A percentile compares a stretch with the other conserved stretches of the same genome.
These are phyloP conservation scores for Capsicum baccatum DNA, from an alignment of 257 asterid species.

Conservation along the genomic window DNA sequence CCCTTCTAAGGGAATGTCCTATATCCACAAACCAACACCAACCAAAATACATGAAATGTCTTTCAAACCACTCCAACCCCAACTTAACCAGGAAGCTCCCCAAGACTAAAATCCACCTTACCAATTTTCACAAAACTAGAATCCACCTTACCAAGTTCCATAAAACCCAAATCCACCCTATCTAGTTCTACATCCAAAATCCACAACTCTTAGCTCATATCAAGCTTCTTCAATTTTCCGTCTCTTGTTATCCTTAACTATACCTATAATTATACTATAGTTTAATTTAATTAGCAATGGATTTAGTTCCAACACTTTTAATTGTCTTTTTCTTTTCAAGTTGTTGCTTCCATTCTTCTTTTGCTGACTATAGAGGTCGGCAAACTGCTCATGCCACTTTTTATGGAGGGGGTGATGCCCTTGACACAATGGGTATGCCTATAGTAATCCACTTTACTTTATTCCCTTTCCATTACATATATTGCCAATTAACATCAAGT, in stretches of 20 bases:
- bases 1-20: too few species aligned
- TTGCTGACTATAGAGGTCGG: constrained; percentile 65
- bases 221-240: background rate
- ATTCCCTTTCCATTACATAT: background rate
- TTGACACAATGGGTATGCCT: constrained; percentile 81
- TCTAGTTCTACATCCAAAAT: background rate
- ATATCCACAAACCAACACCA: too few species aligned
- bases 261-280: background rate
- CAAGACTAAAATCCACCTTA: too few species aligned
- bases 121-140: too few species aligned
- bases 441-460: background rate
- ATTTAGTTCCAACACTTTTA: constrained; percentile 29
- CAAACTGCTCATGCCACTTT: constrained; percentile 70
- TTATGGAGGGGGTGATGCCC: constrained; percentile 78
- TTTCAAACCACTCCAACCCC: too few species aligned
- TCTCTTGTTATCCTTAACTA: constrained; percentile 4
- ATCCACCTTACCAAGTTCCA: too few species aligned
- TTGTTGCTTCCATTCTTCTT: constrained; percentile 35
- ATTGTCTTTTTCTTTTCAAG: constrained; percentile 41
- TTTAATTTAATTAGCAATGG: constrained; percentile 43
- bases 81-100: too few species aligned
- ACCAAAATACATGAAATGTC: too few species aligned
- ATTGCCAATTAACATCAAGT: constrained; percentile 2
- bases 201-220: constrained; percentile 33
- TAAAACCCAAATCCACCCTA: too few species aligned